These are phyloP conservation scores for Eimeria acervulina DNA, from an alignment of 169 alveolate genomes.

Conservation along the genomic window DNA sequence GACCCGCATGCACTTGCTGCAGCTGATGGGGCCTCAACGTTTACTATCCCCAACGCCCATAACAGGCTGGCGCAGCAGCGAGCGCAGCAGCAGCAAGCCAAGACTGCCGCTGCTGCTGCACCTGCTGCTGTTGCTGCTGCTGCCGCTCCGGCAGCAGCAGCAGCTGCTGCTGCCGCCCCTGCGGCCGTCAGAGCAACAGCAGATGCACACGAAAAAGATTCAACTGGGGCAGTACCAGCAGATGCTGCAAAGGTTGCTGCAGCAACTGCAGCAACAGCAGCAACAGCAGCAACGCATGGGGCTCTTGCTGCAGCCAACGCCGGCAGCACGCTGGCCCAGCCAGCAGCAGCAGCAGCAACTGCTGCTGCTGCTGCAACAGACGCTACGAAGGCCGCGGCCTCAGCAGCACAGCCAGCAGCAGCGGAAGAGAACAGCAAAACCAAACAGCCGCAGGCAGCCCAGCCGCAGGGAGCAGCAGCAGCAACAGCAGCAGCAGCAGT, in stretches of 20 bases:
- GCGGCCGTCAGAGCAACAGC: constrained; percentile 2
- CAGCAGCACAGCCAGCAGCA: constrained; percentile 35
- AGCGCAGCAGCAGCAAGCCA: constrained; percentile 70
- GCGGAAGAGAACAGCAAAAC: not conserved
- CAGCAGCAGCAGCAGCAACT: constrained; percentile 55
- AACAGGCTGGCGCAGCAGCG: constrained; percentile 69
- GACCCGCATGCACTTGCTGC: constrained; percentile 74
- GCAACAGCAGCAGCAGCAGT: constrained; percentile 51
- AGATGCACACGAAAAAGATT: not conserved
- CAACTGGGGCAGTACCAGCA: not conserved
- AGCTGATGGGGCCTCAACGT: constrained; percentile 57
- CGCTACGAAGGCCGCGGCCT: not conserved
- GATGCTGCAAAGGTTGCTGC: not conserved
- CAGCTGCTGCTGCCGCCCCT: constrained; percentile 40
- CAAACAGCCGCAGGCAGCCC: constrained; percentile 3
- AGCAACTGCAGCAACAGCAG: constrained; percentile 21
- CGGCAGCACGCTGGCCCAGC: not conserved
- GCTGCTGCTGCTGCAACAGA: constrained; percentile 36
- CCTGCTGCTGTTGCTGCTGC: constrained; percentile 37
- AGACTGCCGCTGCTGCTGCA: constrained; percentile 47
- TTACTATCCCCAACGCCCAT: constrained; percentile 51
- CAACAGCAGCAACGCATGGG: constrained; percentile 47
- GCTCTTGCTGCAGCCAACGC: constrained; percentile 9
- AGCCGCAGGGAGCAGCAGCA: constrained; percentile 51
- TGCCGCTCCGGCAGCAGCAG: constrained; percentile 27